Conservation (phyloP, 495 filamentous ascomycete genomes). For the Daldinia childiae region DNA sequence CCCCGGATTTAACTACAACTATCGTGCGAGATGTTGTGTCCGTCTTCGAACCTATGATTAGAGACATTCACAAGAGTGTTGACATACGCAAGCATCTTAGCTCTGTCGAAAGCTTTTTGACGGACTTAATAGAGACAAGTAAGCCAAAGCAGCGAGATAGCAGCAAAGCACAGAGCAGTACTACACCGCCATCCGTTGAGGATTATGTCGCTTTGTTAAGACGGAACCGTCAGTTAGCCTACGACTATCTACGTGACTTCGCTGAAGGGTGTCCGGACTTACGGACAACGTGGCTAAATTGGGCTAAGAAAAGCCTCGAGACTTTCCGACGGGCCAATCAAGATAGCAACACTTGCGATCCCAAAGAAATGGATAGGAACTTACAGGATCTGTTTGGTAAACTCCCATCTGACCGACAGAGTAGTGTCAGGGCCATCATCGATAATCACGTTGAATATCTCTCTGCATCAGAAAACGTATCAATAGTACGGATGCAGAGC, state of each 20-base stretch:
- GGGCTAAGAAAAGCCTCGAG: conserved; percentile 50
- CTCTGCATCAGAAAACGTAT: conserved; percentile 55
- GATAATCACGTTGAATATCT: conserved; percentile 67
- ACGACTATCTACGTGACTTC: conserved; percentile 70
- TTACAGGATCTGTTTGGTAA: conserved; percentile 58
- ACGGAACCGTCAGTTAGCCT: conserved; percentile 62
- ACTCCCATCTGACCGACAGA: conserved; percentile 52
- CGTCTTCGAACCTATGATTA: conserved; percentile 73
- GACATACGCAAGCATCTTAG: conserved; percentile 68
- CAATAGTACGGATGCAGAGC: conserved; percentile 57
- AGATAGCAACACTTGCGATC: conserved; percentile 30
- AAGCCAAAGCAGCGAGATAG: conserved; percentile 45
- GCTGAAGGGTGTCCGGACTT: conserved; percentile 69
- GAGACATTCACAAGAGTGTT: conserved; percentile 68
- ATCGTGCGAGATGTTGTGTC: conserved; percentile 64
- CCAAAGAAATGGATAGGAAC: conserved; percentile 55
- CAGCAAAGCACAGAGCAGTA: background rate
- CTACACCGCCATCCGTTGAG: conserved; percentile 61
- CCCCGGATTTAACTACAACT: conserved; percentile 68
- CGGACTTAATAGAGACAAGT: conserved; percentile 64
- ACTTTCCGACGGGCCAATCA: conserved; percentile 39
- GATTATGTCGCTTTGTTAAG: conserved; percentile 68
- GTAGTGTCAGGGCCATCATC: conserved; percentile 51
- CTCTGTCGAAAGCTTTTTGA: conserved; percentile 66
- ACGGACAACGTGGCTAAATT: conserved; percentile 58